These are phyloP conservation scores for Cenococcum geophilum DNA, from an alignment of 495 filamentous ascomycete genomes.

Conservation along the genomic window DNA sequence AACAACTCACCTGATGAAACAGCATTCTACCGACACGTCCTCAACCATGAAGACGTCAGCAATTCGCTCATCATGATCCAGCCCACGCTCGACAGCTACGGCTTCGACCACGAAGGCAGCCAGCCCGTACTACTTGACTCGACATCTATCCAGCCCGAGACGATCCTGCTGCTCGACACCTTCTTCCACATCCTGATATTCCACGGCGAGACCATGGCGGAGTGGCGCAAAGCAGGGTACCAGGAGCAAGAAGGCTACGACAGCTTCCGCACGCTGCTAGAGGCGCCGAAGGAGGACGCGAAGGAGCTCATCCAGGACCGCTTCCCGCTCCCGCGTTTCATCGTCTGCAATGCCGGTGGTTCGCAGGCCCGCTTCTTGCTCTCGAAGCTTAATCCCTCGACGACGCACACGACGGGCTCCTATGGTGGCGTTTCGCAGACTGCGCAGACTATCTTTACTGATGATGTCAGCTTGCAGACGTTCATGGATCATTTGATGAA, in stretches of 20 bases:
- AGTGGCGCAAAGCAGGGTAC: slow-evolving; percentile 97
- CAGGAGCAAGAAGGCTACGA: slow-evolving; percentile 98
- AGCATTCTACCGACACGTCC: slow-evolving; percentile 93
- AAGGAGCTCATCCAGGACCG: slow-evolving; percentile 94
- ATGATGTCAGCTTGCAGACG: slow-evolving; percentile 95
- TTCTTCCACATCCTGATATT: slow-evolving; percentile 99
- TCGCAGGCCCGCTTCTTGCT: slow-evolving; percentile 97
- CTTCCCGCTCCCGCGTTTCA: slow-evolving; percentile 96
- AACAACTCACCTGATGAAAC: slow-evolving; percentile 99
- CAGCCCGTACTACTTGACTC: slow-evolving; percentile 92
- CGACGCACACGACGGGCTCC: slow-evolving; percentile 89
- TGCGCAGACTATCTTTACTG: slow-evolving; percentile 98
- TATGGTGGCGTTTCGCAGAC: slow-evolving; percentile 87
- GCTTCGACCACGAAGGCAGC: slow-evolving; percentile 85
- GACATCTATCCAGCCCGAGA: slow-evolving; percentile 87
- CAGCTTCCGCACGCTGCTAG: slow-evolving; percentile 82
- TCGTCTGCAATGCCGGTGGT: slow-evolving; percentile 96
- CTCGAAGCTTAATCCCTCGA: slow-evolving; percentile 96
- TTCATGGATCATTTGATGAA: slow-evolving; percentile 99
- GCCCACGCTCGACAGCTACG: slow-evolving; percentile 95
- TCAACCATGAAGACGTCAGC: slow-evolving; percentile 95
- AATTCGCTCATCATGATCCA: slow-evolving; percentile 99
- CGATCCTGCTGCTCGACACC: slow-evolving; percentile 91
- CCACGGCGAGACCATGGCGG: slow-evolving; percentile 94
- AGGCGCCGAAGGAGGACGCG: slow-evolving; percentile 96